Percentiles rank a stretch among this genome's conserved stretches.
These are phyloP conservation scores for Bidens hawaiensis DNA, from an alignment of 140 eudicot genomes.

Conservation along the genomic window DNA sequence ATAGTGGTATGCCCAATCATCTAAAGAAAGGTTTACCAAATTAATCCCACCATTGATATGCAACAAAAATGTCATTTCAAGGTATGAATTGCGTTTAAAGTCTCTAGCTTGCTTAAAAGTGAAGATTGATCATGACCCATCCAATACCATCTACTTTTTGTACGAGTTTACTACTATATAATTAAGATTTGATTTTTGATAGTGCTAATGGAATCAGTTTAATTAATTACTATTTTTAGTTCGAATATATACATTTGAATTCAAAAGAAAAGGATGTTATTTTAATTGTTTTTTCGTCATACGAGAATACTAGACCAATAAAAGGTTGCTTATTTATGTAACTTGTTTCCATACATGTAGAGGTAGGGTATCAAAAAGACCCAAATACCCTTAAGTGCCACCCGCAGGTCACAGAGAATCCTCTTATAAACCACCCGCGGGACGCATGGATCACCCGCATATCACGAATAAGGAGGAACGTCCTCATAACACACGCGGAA, in stretches of 20 bases:
- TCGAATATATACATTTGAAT: background rate
- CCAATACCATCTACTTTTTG: constrained; percentile 22
- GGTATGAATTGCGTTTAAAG: constrained; percentile 24
- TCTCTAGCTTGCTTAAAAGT: constrained; percentile 22
- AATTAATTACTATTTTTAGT: background rate
- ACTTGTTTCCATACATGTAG: background rate
- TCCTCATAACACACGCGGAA: too few relatives aligned
- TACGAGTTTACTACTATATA: constrained; percentile 13
- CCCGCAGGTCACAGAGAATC: too few relatives aligned
- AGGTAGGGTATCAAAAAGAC: too few relatives aligned
- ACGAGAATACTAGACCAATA: background rate
- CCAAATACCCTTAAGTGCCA: too few relatives aligned
- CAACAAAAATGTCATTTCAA: constrained; percentile 22
- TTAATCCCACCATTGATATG: constrained; percentile 2
- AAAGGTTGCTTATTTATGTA: background rate
- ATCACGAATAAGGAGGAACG: too few relatives aligned
- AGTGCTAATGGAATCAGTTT: background rate
- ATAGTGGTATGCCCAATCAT: background rate
- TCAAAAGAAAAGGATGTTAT: background rate
- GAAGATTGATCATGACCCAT: constrained; percentile 25
- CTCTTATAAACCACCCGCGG: too few relatives aligned
- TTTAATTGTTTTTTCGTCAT: background rate
- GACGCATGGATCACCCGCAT: too few relatives aligned
- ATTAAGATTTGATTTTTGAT: constrained; percentile 6
- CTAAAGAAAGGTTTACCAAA: background rate